Conservation (phyloP, 345 rosid genomes). For the Stellera chamaejasme region DNA sequence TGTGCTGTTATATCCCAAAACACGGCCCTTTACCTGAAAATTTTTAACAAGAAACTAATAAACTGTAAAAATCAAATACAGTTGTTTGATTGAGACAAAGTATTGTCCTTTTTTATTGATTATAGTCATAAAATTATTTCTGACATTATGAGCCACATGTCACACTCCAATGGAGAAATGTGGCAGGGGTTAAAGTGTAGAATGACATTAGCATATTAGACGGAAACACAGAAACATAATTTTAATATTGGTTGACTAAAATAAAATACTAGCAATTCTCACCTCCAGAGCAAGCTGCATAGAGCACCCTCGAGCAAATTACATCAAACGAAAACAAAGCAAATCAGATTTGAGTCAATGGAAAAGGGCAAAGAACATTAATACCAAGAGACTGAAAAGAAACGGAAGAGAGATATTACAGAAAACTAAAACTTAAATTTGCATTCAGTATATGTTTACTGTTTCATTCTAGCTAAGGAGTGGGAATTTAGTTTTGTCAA, state of each 20-base stretch:
- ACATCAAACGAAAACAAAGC: not conserved
- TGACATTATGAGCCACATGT: too few relatives aligned
- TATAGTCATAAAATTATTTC: too few relatives aligned
- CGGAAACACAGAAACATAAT: too few relatives aligned
- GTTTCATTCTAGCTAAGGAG: too few relatives aligned
- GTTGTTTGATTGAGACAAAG: not conserved
- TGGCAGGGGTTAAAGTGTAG: too few relatives aligned
- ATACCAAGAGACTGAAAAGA: constrained; percentile 1
- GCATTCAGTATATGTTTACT: too few relatives aligned
- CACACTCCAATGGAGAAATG: too few relatives aligned
- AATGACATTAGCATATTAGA: too few relatives aligned
- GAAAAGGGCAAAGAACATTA: not conserved
- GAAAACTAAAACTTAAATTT: not conserved
- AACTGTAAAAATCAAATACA: constrained; percentile 4
- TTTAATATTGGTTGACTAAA: too few relatives aligned
- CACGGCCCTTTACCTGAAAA: constrained; percentile 65
- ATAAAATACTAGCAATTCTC: constrained; percentile 5
- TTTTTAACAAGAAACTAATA: constrained; percentile 7
- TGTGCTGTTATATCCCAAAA: constrained; percentile 48
- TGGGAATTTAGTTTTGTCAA: too few relatives aligned
- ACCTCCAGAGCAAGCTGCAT: constrained; percentile 90
- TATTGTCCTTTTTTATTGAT: too few relatives aligned
- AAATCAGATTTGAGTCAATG: constrained; percentile 8
- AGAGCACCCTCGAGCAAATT: constrained; percentile 18
- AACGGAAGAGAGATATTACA: constrained; percentile 1